phyloP scores from a whole-genome alignment of 179 eudicot genomes.

The Corrigiola litoralis region DNA sequence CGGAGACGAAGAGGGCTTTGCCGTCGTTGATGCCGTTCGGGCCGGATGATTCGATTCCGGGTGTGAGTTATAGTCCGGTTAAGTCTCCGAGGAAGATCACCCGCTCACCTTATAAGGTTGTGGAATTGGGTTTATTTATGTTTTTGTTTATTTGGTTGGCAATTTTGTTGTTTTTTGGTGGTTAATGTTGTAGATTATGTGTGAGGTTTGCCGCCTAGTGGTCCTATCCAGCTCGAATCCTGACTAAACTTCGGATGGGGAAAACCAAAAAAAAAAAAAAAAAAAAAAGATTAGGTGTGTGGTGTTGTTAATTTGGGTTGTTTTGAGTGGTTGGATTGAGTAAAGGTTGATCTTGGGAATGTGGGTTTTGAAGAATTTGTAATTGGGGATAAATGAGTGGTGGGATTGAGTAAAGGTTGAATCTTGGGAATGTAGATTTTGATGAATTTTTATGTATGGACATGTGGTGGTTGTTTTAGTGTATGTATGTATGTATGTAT shows the following conservation, averaged over 20 bases:
- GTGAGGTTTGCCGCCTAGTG: too few relatives aligned
- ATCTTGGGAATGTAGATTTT: neutral
- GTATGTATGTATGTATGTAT: too few relatives aligned
- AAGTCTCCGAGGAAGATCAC: constrained; percentile 71
- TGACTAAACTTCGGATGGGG: too few relatives aligned
- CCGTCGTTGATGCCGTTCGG: constrained; percentile 57
- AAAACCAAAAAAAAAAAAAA: too few relatives aligned
- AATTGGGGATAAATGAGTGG: neutral
- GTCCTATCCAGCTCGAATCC: too few relatives aligned
- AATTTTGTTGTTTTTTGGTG: neutral
- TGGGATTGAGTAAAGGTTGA: neutral
- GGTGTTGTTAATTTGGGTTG: neutral
- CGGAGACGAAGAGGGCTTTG: constrained; percentile 57
- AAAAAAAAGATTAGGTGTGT: neutral
- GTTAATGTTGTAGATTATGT: neutral
- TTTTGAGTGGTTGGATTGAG: neutral
- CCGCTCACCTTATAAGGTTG: constrained; percentile 71
- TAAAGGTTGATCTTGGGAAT: neutral
- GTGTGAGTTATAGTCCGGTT: constrained; percentile 63
- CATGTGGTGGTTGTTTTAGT: too few relatives aligned
- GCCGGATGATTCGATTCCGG: constrained; percentile 56
- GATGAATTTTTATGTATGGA: neutral
- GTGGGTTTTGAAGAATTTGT: neutral
- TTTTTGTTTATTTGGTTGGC: neutral
- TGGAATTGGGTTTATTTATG: neutral